Percentiles rank a stretch among this genome's conserved stretches.
Evolutionary conservation across 371 early-diverging fungal genomes (phyloP).

Genomic region (Apophysomyces ossiformis): DNA sequence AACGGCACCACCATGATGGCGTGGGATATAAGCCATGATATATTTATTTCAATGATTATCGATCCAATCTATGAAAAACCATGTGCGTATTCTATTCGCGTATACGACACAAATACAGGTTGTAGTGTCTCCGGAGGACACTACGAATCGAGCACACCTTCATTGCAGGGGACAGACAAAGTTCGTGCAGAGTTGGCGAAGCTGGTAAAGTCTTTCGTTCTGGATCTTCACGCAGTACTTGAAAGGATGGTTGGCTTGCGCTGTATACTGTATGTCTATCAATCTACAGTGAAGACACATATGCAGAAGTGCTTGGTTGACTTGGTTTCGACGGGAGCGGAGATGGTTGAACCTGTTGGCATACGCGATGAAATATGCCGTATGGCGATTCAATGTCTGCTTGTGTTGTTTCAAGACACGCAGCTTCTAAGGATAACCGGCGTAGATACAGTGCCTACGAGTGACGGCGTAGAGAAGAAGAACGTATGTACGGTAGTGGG

Average conservation of each 20-base stretch:
- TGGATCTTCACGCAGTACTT: constrained; percentile 18
- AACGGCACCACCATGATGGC: constrained; percentile 29
- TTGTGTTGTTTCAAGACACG: constrained; percentile 37
- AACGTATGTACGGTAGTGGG: constrained; percentile 14
- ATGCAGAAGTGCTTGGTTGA: constrained; percentile 29
- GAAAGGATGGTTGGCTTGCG: constrained; percentile 14
- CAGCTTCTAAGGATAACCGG: constrained; percentile 30
- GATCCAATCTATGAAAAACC: constrained; percentile 27
- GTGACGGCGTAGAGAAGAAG: neutral
- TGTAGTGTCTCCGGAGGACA: neutral
- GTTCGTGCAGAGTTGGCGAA: constrained; percentile 2
- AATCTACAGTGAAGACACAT: constrained; percentile 17
- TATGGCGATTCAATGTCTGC: constrained; percentile 33
- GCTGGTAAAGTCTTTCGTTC: constrained; percentile 23
- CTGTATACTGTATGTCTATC: constrained; percentile 35
- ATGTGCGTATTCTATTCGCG: constrained; percentile 30
- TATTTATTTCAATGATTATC: constrained; percentile 30
- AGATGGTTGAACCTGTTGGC: neutral
- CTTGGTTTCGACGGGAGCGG: constrained; percentile 19
- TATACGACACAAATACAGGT: constrained; percentile 13
- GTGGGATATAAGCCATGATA: constrained; percentile 26
- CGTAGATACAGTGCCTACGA: constrained; percentile 10
- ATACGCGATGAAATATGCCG: constrained; percentile 11
- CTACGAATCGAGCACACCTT: neutral
- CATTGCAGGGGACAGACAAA: neutral